These are phyloP conservation scores for Lipomyces kockii DNA, from an alignment of 805 yeast species.

Conservation along the genomic window DNA sequence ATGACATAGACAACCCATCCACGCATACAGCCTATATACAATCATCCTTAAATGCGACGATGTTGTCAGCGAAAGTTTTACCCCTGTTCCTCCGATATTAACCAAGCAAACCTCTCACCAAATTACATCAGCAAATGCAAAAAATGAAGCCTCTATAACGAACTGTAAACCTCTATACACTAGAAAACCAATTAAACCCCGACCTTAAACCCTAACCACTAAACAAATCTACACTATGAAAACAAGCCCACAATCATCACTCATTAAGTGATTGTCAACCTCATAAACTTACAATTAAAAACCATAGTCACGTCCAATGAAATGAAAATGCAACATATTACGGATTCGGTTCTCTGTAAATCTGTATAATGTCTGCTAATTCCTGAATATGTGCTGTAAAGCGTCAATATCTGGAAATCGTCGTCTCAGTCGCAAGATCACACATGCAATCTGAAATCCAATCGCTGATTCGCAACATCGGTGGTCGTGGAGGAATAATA, in stretches of 20 bases:
- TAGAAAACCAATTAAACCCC: neutral
- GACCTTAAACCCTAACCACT: neutral
- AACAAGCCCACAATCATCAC: neutral
- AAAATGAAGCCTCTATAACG: neutral
- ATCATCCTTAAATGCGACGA: neutral
- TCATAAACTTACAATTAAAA: too few relatives aligned
- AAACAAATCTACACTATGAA: neutral
- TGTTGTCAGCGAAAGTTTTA: neutral
- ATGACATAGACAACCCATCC: too few relatives aligned
- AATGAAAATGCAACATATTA: neutral
- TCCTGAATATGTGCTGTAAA: neutral
- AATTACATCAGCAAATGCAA: neutral
- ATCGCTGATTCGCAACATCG: conserved; percentile 61
- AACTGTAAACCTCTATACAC: neutral
- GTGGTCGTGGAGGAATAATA: conserved; percentile 53
- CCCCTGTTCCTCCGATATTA: neutral
- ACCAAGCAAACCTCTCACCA: neutral
- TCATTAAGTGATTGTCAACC: too few relatives aligned
- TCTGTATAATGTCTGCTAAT: neutral
- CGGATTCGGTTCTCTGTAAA: neutral
- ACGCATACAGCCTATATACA: neutral
- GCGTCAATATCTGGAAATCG: neutral
- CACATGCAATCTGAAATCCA: conserved; percentile 53
- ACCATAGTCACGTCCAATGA: neutral
- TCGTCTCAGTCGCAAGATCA: conserved; percentile 2